Evolutionary conservation across 2,329 filamentous ascomycete genomes (phyloP).

Genomic region (Nemania abortiva): DNA sequence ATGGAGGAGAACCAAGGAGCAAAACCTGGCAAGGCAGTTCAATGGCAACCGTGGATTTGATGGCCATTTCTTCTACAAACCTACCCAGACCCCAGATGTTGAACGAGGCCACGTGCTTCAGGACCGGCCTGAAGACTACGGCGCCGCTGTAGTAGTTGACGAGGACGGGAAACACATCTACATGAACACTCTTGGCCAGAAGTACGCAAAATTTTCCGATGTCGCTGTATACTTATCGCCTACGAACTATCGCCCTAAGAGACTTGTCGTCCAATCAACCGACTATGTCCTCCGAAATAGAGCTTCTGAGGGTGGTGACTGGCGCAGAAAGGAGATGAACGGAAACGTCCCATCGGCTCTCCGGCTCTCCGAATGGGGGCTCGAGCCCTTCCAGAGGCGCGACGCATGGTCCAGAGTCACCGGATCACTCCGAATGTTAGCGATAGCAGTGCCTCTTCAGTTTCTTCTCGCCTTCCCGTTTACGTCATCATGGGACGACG

Average conservation of each 20-base stretch:
- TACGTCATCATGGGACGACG: constrained; percentile 39
- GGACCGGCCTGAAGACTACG: constrained; percentile 24
- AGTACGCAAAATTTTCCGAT: constrained; percentile 43
- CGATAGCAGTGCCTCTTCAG: constrained; percentile 43
- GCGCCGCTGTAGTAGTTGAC: constrained; percentile 24
- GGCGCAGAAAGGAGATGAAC: constrained; percentile 41
- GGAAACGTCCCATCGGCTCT: constrained; percentile 42
- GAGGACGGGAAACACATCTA: constrained; percentile 41
- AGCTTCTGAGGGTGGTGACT: constrained; percentile 37
- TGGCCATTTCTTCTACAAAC: constrained; percentile 30
- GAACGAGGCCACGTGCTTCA: constrained; percentile 26
- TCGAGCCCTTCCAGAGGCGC: constrained; percentile 31
- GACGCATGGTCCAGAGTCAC: constrained; percentile 30
- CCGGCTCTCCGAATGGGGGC: constrained; percentile 41
- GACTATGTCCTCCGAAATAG: constrained; percentile 35
- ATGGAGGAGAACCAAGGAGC: constrained; percentile 21
- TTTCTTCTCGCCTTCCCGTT: constrained; percentile 38
- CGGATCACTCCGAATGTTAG: constrained; percentile 34
- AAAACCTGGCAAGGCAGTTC: constrained; percentile 36
- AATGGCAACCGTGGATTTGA: constrained; percentile 33
- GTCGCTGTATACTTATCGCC: constrained; percentile 47
- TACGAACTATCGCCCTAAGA: constrained; percentile 41
- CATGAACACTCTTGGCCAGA: constrained; percentile 42
- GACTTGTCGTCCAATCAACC: constrained; percentile 44
- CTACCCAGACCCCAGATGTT: constrained; percentile 19